phyloP scores from a whole-genome alignment of 2,329 filamentous ascomycete species.

The Paracamarosporium sp. region DNA sequence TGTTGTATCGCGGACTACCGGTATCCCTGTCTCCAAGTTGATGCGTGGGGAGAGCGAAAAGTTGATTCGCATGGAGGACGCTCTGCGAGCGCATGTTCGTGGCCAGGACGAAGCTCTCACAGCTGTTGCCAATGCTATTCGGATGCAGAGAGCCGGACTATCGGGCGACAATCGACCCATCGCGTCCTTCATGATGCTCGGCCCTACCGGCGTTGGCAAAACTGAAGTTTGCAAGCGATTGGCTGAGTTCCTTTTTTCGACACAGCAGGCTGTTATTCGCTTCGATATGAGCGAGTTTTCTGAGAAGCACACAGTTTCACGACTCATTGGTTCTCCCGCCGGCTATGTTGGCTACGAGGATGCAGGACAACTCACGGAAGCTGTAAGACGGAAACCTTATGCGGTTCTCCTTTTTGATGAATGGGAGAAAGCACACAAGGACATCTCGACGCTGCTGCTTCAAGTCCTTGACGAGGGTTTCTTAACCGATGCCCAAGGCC shows the following conservation, averaged over 20 bases:
- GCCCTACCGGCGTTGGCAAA: constrained; percentile 95
- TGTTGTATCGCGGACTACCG: constrained; percentile 89
- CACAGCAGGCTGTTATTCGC: constrained; percentile 85
- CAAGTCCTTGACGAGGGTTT: constrained; percentile 97
- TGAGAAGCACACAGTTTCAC: constrained; percentile 93
- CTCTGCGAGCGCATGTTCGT: constrained; percentile 79
- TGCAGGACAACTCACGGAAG: constrained; percentile 93
- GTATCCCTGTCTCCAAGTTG: constrained; percentile 90
- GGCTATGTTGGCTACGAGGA: constrained; percentile 98
- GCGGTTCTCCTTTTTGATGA: constrained; percentile 95
- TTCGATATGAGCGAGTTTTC: constrained; percentile 99
- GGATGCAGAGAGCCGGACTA: constrained; percentile 90
- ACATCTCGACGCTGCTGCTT: constrained; percentile 88
- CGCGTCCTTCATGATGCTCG: constrained; percentile 97
- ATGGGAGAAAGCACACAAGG: constrained; percentile 95
- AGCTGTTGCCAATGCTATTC: constrained; percentile 89
- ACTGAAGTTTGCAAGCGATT: constrained; percentile 98
- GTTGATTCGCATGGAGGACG: constrained; percentile 94
- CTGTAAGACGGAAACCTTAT: constrained; percentile 92
- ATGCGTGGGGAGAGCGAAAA: constrained; percentile 95
- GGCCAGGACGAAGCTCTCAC: constrained; percentile 94
- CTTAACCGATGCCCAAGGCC: constrained; percentile 92
- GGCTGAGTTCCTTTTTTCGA: constrained; percentile 90
- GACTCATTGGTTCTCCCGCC: constrained; percentile 89
- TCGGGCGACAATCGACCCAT: constrained; percentile 90